Percentiles rank a stretch among this genome's conserved stretches.
phyloP scores from a whole-genome alignment of 495 filamentous ascomycete genomes.

The Xylaria cubensis region DNA sequence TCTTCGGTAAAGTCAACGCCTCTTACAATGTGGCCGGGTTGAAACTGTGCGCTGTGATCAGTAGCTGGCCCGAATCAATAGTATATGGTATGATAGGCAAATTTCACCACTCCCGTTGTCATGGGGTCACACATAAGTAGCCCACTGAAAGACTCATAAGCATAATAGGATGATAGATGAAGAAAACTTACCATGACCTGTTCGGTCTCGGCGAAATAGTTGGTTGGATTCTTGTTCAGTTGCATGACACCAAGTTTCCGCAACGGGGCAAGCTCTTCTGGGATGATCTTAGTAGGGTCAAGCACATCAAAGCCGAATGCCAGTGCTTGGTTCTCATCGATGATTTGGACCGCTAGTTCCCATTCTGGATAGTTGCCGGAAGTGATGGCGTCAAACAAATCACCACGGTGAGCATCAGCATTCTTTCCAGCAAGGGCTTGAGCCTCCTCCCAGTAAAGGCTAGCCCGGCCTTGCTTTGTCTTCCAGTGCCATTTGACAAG shows the following conservation, averaged over 20 bases:
- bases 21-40: conserved; percentile 68
- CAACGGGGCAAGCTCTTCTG: conserved; percentile 73
- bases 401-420: conserved; percentile 71
- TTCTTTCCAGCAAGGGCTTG: conserved; percentile 73
- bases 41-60: conserved; percentile 45
- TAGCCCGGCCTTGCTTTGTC: conserved; percentile 69
- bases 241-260: conserved; percentile 70
- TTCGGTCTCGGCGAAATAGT: conserved; percentile 84
- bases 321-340: conserved; percentile 70
- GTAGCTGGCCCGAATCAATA: background rate
- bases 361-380: conserved; percentile 71
- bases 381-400: conserved; percentile 74
- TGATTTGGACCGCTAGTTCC: conserved; percentile 78
- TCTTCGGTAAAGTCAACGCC: conserved; percentile 78
- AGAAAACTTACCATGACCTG: conserved; percentile 65
- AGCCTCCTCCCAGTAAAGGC: conserved; percentile 77
- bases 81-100: background rate
- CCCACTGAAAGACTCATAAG: background rate
- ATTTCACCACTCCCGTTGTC: background rate
- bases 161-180: background rate
- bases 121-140: background rate
- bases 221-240: conserved; percentile 71
- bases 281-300: conserved; percentile 79
- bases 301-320: conserved; percentile 74
- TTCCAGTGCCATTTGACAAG: conserved; percentile 79